Evolutionary conservation across 2,329 filamentous ascomycete genomes (phyloP).

Genomic region (Pyricularia grisea): DNA sequence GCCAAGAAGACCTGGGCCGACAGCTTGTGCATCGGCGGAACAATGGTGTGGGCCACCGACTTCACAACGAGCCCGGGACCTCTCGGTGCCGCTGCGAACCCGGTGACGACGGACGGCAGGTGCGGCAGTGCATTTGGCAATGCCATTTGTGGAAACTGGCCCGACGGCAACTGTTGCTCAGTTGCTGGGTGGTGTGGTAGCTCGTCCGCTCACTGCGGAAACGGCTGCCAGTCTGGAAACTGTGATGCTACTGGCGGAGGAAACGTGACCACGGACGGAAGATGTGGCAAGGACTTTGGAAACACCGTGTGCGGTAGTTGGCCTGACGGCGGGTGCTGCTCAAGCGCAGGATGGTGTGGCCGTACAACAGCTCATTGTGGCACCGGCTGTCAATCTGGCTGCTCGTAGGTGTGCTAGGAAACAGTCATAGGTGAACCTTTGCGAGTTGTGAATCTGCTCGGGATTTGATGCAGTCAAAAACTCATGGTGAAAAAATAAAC

Average conservation of each 20-base stretch:
- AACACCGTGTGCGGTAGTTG: slow-evolving; percentile 1
- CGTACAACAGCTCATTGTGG: slow-evolving; percentile 5
- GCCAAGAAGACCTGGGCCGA: slow-evolving; percentile 18
- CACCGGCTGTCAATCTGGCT: slow-evolving; percentile 1
- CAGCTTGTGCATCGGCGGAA: slow-evolving; percentile 20
- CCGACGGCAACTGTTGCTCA: slow-evolving; percentile 2
- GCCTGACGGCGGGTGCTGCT: slow-evolving; percentile 4
- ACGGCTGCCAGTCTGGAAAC: slow-evolving; percentile 2
- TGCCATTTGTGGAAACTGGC: slow-evolving; percentile 1
- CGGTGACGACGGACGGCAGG: slow-evolving; percentile 2
- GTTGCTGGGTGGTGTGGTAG: slow-evolving; percentile 4
- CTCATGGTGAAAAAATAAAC: background rate
- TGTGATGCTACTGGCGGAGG: background rate
- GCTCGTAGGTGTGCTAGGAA: background rate
- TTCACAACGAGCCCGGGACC: slow-evolving; percentile 3
- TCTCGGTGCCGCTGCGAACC: background rate
- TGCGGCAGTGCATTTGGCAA: background rate
- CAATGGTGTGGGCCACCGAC: slow-evolving; percentile 22
- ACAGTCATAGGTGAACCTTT: background rate
- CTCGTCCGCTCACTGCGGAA: background rate
- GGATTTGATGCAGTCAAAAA: background rate
- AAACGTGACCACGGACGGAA: background rate
- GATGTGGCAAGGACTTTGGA: slow-evolving; percentile 2
- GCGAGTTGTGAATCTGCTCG: background rate
- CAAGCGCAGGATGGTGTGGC: slow-evolving; percentile 4